Evolutionary conservation across 345 rosid genomes (phyloP).

Genomic region (Mangifera indica): DNA sequence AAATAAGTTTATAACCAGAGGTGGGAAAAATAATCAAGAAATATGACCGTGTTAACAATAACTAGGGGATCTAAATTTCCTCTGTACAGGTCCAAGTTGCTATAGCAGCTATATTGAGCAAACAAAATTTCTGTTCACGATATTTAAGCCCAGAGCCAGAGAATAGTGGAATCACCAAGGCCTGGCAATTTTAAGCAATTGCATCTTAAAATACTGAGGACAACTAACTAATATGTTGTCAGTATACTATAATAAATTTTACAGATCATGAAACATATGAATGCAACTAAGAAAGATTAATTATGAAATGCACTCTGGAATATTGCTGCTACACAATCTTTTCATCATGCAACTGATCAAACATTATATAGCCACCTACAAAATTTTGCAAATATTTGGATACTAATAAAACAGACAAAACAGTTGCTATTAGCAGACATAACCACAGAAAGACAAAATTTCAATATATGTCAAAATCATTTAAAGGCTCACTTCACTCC

Average conservation of each 20-base stretch:
- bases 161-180: neutral
- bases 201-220: neutral
- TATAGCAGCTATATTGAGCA: too few species aligned
- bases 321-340: neutral
- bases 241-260: neutral
- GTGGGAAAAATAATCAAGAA: neutral
- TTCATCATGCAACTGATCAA: neutral
- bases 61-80: neutral
- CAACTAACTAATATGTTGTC: neutral
- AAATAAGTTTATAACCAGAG: too few species aligned
- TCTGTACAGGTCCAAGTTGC: neutral
- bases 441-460: neutral
- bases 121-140: too few species aligned
- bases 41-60: neutral
- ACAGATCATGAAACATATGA: neutral
- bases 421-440: neutral
- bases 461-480: neutral
- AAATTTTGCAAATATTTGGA: neutral
- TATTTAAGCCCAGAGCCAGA: neutral
- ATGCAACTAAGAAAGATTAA: neutral
- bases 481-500: conserved; percentile 57
- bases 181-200: neutral
- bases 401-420: neutral
- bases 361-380: neutral
- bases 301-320: neutral